phyloP scores from a whole-genome alignment of 768 basidiomycete genomes.

The Boletus rubroflammeus region DNA sequence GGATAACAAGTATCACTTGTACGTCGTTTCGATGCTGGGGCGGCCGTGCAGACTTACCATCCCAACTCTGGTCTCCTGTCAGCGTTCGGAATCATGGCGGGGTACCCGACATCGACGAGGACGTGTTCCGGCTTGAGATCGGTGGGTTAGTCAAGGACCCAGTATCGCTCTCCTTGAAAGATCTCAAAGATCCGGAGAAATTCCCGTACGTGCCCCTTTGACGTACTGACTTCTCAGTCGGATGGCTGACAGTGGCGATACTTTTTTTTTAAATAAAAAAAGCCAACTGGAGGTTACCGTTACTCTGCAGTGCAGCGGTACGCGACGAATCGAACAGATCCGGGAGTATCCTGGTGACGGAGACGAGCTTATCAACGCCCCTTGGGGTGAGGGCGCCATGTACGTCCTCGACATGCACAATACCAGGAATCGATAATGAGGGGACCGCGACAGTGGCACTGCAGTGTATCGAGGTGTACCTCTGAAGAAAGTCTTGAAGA shows the following conservation, averaged over 20 bases:
- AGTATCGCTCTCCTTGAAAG: conserved; percentile 42
- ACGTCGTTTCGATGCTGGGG: conserved; percentile 11
- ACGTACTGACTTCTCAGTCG: too few relatives aligned
- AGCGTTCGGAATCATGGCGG: conserved; percentile 56
- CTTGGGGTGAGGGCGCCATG: conserved; percentile 54
- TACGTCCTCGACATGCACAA: conserved; percentile 15
- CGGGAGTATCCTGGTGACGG: conserved; percentile 51
- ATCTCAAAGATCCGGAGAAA: conserved; percentile 44
- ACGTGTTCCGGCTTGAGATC: conserved; percentile 47
- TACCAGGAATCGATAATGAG: conserved; percentile 24
- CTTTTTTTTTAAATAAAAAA: not conserved
- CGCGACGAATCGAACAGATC: conserved; percentile 51
- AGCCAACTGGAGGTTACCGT: conserved; percentile 49
- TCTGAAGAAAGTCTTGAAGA: conserved; percentile 51
- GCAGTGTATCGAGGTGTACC: conserved; percentile 51
- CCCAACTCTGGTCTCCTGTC: not conserved
- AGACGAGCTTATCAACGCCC: conserved; percentile 50
- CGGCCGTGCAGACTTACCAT: not conserved
- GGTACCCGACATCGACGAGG: conserved; percentile 46
- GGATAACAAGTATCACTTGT: conserved; percentile 50
- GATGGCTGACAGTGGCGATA: not conserved
- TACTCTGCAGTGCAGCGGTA: conserved; percentile 55
- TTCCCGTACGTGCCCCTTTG: conserved; percentile 39
- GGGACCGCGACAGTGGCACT: conserved; percentile 37
- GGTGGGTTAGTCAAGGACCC: conserved; percentile 48